A percentile compares a stretch with the other conserved stretches of the same genome.
These are phyloP conservation scores for Wallemia hederae DNA, from an alignment of 1,284 basidiomycete genomes.

Conservation along the genomic window DNA sequence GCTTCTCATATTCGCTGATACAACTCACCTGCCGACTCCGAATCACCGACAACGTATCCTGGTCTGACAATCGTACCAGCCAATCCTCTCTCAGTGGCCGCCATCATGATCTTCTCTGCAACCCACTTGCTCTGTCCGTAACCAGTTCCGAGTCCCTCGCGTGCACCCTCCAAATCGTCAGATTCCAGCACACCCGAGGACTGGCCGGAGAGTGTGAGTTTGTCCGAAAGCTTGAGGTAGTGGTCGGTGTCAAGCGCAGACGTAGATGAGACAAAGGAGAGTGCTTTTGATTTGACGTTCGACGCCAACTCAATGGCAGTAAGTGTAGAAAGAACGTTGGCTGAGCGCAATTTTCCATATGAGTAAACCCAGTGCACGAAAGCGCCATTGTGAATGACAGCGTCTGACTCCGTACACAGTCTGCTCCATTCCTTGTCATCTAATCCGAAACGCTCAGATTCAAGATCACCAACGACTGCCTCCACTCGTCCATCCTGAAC, in stretches of 20 bases:
- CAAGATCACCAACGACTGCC: conserved; percentile 67
- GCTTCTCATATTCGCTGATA: conserved; percentile 5
- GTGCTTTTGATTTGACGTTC: conserved; percentile 38
- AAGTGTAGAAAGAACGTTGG: conserved; percentile 74
- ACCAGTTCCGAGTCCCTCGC: conserved; percentile 46
- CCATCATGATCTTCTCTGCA: conserved; percentile 72
- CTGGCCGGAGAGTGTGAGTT: conserved; percentile 21
- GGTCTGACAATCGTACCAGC: conserved; percentile 71
- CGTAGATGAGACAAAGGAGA: conserved; percentile 84
- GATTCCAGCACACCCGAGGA: conserved; percentile 46
- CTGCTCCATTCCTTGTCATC: conserved; percentile 33
- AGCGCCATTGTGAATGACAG: conserved; percentile 82
- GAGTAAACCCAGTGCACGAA: conserved; percentile 98
- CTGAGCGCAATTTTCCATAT: conserved; percentile 66
- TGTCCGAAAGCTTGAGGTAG: conserved; percentile 65
- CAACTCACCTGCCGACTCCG: conserved; percentile 43
- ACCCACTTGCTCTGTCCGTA: conserved; percentile 99
- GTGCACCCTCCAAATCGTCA: conserved; percentile 73
- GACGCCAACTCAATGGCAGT: conserved; percentile 52
- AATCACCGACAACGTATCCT: conserved; percentile 88
- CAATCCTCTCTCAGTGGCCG: conserved; percentile 61
- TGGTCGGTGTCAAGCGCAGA: conserved; percentile 72
- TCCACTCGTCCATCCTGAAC: conserved; percentile 36
- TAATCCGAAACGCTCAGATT: conserved; percentile 46
- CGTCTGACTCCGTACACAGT: conserved; percentile 45